These are phyloP conservation scores for Wickerhamomyces tratensis DNA, from an alignment of 805 yeast species.

Conservation along the genomic window DNA sequence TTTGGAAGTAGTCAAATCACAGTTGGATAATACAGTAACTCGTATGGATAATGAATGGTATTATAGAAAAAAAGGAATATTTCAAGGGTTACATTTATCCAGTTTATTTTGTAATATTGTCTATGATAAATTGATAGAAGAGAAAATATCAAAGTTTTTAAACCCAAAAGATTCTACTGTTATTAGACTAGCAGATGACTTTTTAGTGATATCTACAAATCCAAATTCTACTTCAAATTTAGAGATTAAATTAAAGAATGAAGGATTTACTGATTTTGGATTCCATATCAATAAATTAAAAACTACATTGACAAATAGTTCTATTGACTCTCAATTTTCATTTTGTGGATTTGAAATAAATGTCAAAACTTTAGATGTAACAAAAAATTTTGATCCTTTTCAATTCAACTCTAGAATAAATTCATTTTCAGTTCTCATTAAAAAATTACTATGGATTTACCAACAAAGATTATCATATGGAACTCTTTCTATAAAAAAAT, in stretches of 20 bases:
- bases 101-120: conserved; percentile 65
- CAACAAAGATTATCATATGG: conserved; percentile 23
- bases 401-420: conserved; percentile 7
- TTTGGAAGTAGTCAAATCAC: conserved; percentile 34
- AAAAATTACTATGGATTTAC: conserved; percentile 16
- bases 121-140: conserved; percentile 49
- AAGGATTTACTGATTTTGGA: conserved; percentile 8
- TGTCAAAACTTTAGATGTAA: conserved; percentile 22
- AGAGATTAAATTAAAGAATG: conserved; percentile 28
- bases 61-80: conserved; percentile 58
- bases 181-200: conserved; percentile 77
- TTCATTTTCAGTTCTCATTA: conserved; percentile 8
- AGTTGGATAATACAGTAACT: conserved; percentile 42
- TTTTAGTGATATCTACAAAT: conserved; percentile 53
- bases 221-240: conserved; percentile 25
- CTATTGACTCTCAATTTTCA: conserved; percentile 8
- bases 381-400: conserved; percentile 20
- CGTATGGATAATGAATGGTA: conserved; percentile 26
- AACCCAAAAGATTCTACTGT: conserved; percentile 25
- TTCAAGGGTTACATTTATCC: conserved; percentile 79
- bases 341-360: conserved; percentile 36
- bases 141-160: conserved; percentile 18
- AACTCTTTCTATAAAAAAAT: conserved; percentile 10
- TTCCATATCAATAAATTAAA: conserved; percentile 21
- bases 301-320: conserved; percentile 21